Evolutionary conservation across 2,329 filamentous ascomycete species (phyloP), one percentile per base, ranked within the genome.

Genomic region (Epichloe scottii): DNA sequence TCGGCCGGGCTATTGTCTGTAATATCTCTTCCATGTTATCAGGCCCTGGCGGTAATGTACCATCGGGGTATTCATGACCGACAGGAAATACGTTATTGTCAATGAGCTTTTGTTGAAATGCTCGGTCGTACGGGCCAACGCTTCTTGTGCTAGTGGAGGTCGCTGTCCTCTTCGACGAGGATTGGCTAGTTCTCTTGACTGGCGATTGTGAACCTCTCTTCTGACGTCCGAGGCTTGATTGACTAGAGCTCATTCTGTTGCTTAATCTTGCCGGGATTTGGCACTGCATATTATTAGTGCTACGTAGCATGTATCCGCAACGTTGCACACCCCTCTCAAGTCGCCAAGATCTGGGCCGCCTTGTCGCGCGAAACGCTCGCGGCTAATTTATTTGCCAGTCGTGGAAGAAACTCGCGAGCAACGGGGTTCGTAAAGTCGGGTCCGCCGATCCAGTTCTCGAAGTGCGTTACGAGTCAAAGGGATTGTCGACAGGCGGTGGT

Each of bases 81-180:
- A 0, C 19, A 55, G 21, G 56, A 15, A 53, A 57, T 17, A 60
- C 52, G 5, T 48, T 17, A 26, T 58, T 35, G 34, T 58, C 50
- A 15, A 57, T 54, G 4, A 59, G 41, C 33, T 59, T 55, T 51
- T 58, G 55, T 33, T 54, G 48, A 19, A 61, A 61, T 34, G 46
- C 51, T 40, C 51, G 47, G 46, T 58, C 54, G 21, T 21, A 60
- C 33, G 51, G 58, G 3, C 56, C 50, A 17, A 49, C 59, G 30
- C 50, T 56, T 39, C 33, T 53, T 4, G 51, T 56, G 4, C 48
- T 55, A 19, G 40, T 14, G 11, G 21, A 21, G 3, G 21, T 21
- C 3, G 21, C 21, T 21, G 21, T 21, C 3, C 21, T 21, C 3
- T 21, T 21, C 3, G 21, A 21, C 21, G 21, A 3, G 21, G 21